A percentile compares a stretch with the other conserved stretches of the same genome.
These are phyloP conservation scores for Pilasporangium apinafurcum DNA, from an alignment of 352 stramenopile genomes.

Conservation along the genomic window DNA sequence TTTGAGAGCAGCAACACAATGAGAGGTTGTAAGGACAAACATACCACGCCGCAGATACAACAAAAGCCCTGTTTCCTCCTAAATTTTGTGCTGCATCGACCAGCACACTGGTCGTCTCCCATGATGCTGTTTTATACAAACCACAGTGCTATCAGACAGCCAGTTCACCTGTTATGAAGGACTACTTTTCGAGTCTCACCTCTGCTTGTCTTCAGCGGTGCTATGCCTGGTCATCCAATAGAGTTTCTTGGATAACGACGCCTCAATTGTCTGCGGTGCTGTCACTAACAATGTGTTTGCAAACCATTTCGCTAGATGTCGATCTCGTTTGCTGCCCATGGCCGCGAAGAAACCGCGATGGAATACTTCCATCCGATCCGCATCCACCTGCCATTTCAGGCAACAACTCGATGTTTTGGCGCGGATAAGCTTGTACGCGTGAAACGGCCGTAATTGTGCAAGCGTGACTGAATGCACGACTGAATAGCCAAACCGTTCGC, in stretches of 20 bases:
- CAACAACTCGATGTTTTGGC: slow-evolving; percentile 29
- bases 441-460: slow-evolving; percentile 3
- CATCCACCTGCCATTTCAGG: slow-evolving; percentile 30
- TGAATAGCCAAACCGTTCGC: slow-evolving; percentile 30
- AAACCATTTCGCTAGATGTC: too few species aligned
- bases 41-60: slow-evolving; percentile 30
- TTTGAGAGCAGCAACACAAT: background rate
- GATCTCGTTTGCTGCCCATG: slow-evolving; percentile 20
- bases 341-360: slow-evolving; percentile 32
- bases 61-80: slow-evolving; percentile 20
- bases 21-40: background rate
- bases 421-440: slow-evolving; percentile 12
- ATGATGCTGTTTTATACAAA: background rate
- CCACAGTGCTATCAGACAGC: background rate
- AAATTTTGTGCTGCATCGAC: slow-evolving; percentile 24
- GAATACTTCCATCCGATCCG: slow-evolving; percentile 25
- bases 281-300: slow-evolving; percentile 14
- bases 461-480: slow-evolving; percentile 32
- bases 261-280: slow-evolving; percentile 24
- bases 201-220: slow-evolving; percentile 12
- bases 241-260: slow-evolving; percentile 32
- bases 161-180: background rate
- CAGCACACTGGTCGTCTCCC: slow-evolving; percentile 17
- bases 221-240: slow-evolving; percentile 38
- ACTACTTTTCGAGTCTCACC: background rate